phyloP scores from a whole-genome alignment of 306 rosid genomes.

The Pyrus betulifolia region DNA sequence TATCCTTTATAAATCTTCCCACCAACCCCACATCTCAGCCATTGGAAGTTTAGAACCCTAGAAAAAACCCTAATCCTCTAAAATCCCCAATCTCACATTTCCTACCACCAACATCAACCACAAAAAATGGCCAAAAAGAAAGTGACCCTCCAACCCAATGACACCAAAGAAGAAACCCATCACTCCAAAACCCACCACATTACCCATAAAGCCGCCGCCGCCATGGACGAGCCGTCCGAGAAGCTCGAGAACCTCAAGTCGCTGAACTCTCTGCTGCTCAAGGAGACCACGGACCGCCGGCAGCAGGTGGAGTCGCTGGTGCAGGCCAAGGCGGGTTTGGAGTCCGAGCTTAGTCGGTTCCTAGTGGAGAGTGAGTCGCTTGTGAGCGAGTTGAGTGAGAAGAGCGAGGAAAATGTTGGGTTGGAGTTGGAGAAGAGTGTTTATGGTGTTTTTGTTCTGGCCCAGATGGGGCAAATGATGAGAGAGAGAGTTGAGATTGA shows the following conservation, averaged over 20 bases:
- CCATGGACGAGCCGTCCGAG: conserved; percentile 30
- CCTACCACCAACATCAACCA: conserved; percentile 1
- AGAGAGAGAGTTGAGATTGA: conserved; percentile 32
- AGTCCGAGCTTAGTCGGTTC: conserved; percentile 20
- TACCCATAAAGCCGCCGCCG: conserved; percentile 3
- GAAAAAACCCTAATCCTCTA: conserved; percentile 31
- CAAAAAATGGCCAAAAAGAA: conserved; percentile 67
- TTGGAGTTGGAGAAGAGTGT: conserved; percentile 40
- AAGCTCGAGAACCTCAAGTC: conserved; percentile 59
- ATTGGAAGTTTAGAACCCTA: conserved; percentile 12
- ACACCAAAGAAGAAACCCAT: conserved; percentile 11
- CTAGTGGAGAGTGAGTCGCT: conserved; percentile 22
- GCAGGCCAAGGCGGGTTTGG: conserved; percentile 22
- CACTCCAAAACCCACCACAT: background rate
- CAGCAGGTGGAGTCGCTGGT: conserved; percentile 35
- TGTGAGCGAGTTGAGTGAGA: conserved; percentile 15
- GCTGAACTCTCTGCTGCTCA: conserved; percentile 55
- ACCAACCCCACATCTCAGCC: conserved; percentile 8
- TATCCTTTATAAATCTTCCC: background rate
- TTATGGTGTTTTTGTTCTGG: conserved; percentile 19
- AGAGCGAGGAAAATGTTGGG: conserved; percentile 8
- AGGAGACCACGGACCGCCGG: conserved; percentile 46
- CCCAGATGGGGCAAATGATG: conserved; percentile 31
- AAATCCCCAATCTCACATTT: conserved; percentile 8
- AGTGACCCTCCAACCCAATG: conserved; percentile 19